A percentile compares a stretch with the other conserved stretches of the same genome.
Evolutionary conservation across 305 asterid species (phyloP).

Genomic region (Fraxinus greggii): DNA sequence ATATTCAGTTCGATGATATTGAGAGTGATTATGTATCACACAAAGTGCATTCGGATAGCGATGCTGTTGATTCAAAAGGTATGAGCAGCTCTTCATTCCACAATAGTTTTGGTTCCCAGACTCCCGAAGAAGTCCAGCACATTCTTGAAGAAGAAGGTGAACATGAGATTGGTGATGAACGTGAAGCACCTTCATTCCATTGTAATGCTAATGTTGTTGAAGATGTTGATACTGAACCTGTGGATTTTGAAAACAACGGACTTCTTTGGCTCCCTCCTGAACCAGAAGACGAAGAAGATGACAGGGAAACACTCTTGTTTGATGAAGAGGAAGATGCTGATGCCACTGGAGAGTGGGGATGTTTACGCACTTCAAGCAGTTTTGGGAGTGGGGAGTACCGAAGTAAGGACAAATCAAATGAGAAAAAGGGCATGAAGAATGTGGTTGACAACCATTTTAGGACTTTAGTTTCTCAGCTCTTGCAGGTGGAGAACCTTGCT

Average conservation of each 20-base stretch:
- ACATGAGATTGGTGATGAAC: constrained; percentile 59
- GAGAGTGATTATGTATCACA: constrained; percentile 48
- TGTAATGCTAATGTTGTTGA: constrained; percentile 37
- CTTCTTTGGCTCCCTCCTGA: constrained; percentile 98
- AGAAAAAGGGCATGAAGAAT: constrained; percentile 44
- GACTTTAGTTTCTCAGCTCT: constrained; percentile 78
- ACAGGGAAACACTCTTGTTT: constrained; percentile 48
- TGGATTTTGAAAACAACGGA: constrained; percentile 91
- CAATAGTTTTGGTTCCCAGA: constrained; percentile 42
- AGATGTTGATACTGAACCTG: constrained; percentile 69
- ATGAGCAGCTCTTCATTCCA: constrained; percentile 41
- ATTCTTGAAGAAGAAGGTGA: constrained; percentile 42
- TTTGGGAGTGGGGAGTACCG: constrained; percentile 84
- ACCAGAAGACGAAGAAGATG: constrained; percentile 96
- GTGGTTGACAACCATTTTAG: constrained; percentile 61
- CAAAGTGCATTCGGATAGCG: constrained; percentile 64
- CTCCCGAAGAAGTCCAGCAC: constrained; percentile 58
- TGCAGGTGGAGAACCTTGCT: constrained; percentile 48
- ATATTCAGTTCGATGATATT: constrained; percentile 49
- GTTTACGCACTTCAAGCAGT: constrained; percentile 57
- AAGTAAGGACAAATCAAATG: constrained; percentile 75
- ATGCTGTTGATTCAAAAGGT: constrained; percentile 50
- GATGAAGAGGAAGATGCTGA: constrained; percentile 40
- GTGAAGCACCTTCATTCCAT: constrained; percentile 76
- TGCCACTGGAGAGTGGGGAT: constrained; percentile 83